These are phyloP conservation scores for Catharanthus roseus DNA, from an alignment of 257 asterid genomes.

Conservation along the genomic window DNA sequence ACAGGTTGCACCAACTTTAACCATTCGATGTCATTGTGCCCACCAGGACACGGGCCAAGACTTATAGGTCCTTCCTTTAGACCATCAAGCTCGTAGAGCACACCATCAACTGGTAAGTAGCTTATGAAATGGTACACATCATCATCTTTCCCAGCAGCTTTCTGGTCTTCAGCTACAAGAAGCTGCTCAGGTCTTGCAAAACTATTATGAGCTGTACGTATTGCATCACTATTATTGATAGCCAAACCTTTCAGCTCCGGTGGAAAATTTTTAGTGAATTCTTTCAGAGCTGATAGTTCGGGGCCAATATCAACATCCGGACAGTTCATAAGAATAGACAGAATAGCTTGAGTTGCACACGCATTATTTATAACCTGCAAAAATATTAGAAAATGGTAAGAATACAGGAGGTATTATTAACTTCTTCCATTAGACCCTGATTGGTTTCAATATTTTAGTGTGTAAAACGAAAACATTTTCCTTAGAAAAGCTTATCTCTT, in stretches of 20 bases:
- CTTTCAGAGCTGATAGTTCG: slow-evolving; percentile 71
- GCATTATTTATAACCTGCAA: slow-evolving; percentile 91
- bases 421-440: slow-evolving; percentile 7
- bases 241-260: slow-evolving; percentile 93
- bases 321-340: slow-evolving; percentile 81
- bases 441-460: too few relatives aligned
- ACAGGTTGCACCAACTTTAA: slow-evolving; percentile 76
- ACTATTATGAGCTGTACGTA: slow-evolving; percentile 92
- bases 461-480: too few relatives aligned
- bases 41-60: slow-evolving; percentile 74
- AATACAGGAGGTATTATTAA: slow-evolving; percentile 7
- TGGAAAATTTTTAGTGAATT: slow-evolving; percentile 85
- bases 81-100: slow-evolving; percentile 95
- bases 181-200: slow-evolving; percentile 98
- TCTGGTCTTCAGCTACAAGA: slow-evolving; percentile 87
- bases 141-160: slow-evolving; percentile 76
- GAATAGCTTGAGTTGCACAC: slow-evolving; percentile 98
- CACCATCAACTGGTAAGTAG: slow-evolving; percentile 85
- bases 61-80: slow-evolving; percentile 97
- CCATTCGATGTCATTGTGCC: slow-evolving; percentile 74
- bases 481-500: too few relatives aligned
- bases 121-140: slow-evolving; percentile 97
- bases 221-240: slow-evolving; percentile 89
- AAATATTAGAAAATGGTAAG: slow-evolving; percentile 1
- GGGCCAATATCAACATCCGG: slow-evolving; percentile 86